phyloP scores from a whole-genome alignment of 2,329 filamentous ascomycete species.

The Beauveria asiatica region DNA sequence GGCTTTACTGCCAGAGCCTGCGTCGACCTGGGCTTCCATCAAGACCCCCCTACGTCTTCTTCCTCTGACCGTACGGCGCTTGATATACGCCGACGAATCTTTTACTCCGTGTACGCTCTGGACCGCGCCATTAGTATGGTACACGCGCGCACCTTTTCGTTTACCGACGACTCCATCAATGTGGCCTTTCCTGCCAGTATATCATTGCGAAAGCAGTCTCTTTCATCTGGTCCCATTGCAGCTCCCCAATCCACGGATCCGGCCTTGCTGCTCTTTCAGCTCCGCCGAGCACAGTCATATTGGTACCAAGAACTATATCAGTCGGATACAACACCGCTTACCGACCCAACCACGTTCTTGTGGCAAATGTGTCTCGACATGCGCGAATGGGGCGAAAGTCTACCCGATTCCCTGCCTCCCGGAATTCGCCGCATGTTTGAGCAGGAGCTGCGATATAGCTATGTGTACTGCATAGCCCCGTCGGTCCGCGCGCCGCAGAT shows the following conservation, averaged over 20 bases:
- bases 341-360: conserved; percentile 61
- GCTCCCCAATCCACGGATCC: conserved; percentile 51
- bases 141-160: conserved; percentile 80
- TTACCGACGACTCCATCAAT: conserved; percentile 79
- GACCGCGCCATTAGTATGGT: conserved; percentile 87
- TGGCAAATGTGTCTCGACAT: conserved; percentile 70
- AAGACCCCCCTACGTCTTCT: conserved; percentile 71
- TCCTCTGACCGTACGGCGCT: conserved; percentile 59
- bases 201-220: conserved; percentile 33
- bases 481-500: conserved; percentile 65
- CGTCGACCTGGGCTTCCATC: conserved; percentile 85
- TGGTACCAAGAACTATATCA: conserved; percentile 90
- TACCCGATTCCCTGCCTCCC: conserved; percentile 56
- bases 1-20: conserved; percentile 83
- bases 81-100: conserved; percentile 73
- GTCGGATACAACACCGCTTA: conserved; percentile 58
- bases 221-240: conserved; percentile 33
- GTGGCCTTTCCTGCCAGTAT: conserved; percentile 60
- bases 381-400: conserved; percentile 71
- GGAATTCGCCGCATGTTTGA: conserved; percentile 71
- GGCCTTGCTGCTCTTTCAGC: conserved; percentile 69
- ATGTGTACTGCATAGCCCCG: conserved; percentile 80
- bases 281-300: conserved; percentile 76
- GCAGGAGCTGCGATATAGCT: conserved; percentile 83
- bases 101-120: conserved; percentile 83